These are phyloP conservation scores for Seiridium cupressi DNA, from an alignment of 2,329 filamentous ascomycete genomes.

Conservation along the genomic window DNA sequence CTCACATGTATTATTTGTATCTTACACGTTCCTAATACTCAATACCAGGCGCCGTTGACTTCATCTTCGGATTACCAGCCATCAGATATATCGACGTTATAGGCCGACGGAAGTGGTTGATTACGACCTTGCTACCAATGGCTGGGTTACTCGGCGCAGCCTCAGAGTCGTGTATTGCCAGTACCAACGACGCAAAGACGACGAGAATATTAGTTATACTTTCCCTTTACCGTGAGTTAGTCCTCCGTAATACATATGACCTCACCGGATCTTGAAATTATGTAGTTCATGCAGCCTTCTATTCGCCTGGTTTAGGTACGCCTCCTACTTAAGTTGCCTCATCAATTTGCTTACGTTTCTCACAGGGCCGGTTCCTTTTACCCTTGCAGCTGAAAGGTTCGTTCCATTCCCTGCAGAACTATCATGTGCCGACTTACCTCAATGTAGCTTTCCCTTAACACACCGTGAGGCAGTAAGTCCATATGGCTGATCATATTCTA, in stretches of 20 bases:
- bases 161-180: background rate
- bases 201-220: background rate
- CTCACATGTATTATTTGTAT: background rate
- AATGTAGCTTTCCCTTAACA: constrained; percentile 41
- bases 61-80: constrained; percentile 39
- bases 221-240: background rate
- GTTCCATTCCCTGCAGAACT: background rate
- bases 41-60: constrained; percentile 36
- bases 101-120: constrained; percentile 38
- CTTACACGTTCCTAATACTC: background rate
- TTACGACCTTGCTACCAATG: constrained; percentile 33
- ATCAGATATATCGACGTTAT: constrained; percentile 37
- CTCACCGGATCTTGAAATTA: background rate
- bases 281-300: constrained; percentile 37
- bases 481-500: background rate
- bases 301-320: constrained; percentile 34
- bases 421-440: constrained; percentile 5
- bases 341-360: background rate
- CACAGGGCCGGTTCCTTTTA: constrained; percentile 46
- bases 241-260: background rate
- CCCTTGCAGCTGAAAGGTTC: constrained; percentile 42
- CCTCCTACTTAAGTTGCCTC: background rate
- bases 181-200: background rate
- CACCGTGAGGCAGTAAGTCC: constrained; percentile 40
- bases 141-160: constrained; percentile 33